A percentile compares a stretch with the other conserved stretches of the same genome.
Conservation (phyloP, 139 green algal species). For the Chlamydomonas incerta region DNA sequence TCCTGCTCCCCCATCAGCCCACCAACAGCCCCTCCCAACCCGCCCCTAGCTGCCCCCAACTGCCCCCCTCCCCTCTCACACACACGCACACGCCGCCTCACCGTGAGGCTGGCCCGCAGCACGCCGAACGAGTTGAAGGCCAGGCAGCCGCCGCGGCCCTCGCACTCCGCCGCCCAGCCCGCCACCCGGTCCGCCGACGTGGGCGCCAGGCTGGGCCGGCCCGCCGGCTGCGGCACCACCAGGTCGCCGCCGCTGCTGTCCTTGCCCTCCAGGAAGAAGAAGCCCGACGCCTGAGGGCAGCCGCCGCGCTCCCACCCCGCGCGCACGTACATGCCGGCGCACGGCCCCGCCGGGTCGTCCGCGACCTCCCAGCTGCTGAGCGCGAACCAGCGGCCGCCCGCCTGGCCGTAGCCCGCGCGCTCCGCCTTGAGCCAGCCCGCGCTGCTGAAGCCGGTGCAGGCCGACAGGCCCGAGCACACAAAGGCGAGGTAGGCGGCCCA, state of each 20-base stretch:
- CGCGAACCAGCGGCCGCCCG: not conserved
- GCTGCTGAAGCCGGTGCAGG: conserved; percentile 19
- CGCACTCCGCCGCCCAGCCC: not conserved
- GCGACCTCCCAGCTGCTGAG: conserved; percentile 23
- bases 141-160: not conserved
- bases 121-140: conserved; percentile 13
- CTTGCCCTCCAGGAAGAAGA: not conserved
- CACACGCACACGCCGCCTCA: not conserved
- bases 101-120: not conserved
- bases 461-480: not conserved
- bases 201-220: no score
- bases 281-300: conserved; percentile 22
- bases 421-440: conserved; percentile 10
- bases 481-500: conserved; percentile 9
- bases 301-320: not conserved
- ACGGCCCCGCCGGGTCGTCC: not conserved
- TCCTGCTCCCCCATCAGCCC: not conserved
- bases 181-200: not conserved
- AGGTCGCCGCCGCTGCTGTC: not conserved
- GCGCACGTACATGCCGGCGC: conserved; percentile 24
- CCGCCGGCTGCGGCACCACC: not conserved
- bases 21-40: not conserved
- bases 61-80: no score
- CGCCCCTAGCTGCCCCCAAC: not conserved
- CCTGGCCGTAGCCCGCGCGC: not conserved